These are phyloP conservation scores for Bimuria novae-zelandiae DNA, from an alignment of 2,329 filamentous ascomycete genomes.

Conservation along the genomic window DNA sequence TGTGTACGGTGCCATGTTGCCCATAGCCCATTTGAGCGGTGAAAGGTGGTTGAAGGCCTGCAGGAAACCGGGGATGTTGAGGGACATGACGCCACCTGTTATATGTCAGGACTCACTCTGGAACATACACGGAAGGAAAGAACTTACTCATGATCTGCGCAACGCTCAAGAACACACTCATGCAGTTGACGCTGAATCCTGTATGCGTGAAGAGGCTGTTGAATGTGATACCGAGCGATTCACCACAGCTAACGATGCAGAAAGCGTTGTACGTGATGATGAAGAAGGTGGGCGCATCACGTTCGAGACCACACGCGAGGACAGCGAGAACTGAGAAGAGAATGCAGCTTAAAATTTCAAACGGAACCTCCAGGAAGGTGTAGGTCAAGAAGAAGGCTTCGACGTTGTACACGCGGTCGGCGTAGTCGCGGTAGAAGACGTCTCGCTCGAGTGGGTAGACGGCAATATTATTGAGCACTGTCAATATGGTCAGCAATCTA, in stretches of 20 bases:
- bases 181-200: slow-evolving; percentile 76
- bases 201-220: slow-evolving; percentile 76
- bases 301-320: slow-evolving; percentile 68
- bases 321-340: slow-evolving; percentile 68
- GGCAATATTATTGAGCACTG: slow-evolving; percentile 75
- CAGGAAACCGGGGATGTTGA: slow-evolving; percentile 69
- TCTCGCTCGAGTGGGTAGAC: slow-evolving; percentile 74
- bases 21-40: slow-evolving; percentile 71
- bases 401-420: slow-evolving; percentile 72
- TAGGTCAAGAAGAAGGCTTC: slow-evolving; percentile 74
- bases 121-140: neutral
- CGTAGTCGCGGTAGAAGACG: slow-evolving; percentile 77
- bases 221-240: slow-evolving; percentile 78
- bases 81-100: slow-evolving; percentile 66
- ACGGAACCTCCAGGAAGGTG: slow-evolving; percentile 71
- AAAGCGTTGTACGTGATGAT: slow-evolving; percentile 71
- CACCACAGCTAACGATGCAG: slow-evolving; percentile 73
- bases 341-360: slow-evolving; percentile 68
- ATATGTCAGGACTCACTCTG: neutral
- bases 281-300: slow-evolving; percentile 68
- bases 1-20: slow-evolving; percentile 69
- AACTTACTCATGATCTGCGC: slow-evolving; percentile 66
- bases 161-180: slow-evolving; percentile 70
- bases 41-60: slow-evolving; percentile 72
- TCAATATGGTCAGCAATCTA: slow-evolving; percentile 1